These are phyloP conservation scores for Agaricus bisporus DNA, from an alignment of 768 basidiomycete genomes.

Conservation along the genomic window DNA sequence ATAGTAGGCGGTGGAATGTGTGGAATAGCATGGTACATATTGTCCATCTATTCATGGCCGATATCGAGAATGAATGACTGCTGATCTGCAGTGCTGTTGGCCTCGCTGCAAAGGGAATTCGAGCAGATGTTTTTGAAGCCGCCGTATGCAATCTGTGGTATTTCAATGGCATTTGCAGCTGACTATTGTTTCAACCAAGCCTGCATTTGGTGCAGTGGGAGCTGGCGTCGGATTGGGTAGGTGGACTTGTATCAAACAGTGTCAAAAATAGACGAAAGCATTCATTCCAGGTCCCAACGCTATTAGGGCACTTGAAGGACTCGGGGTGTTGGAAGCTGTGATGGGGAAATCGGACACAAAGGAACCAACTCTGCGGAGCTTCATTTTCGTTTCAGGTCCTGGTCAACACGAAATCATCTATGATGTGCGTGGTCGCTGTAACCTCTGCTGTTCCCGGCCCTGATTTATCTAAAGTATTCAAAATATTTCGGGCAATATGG, in stretches of 20 bases:
- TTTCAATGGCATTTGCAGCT: neutral
- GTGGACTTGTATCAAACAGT: neutral
- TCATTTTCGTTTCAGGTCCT: conserved; percentile 36
- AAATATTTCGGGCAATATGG: conserved; percentile 27
- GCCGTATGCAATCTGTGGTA: conserved; percentile 27
- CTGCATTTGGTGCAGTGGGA: conserved; percentile 45
- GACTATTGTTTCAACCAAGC: conserved; percentile 24
- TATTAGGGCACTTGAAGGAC: conserved; percentile 33
- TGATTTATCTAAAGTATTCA: conserved; percentile 24
- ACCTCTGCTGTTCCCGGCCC: too few relatives aligned
- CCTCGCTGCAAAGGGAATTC: conserved; percentile 34
- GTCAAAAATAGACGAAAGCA: neutral
- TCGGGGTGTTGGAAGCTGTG: conserved; percentile 39
- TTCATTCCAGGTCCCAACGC: conserved; percentile 41
- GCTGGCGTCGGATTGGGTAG: conserved; percentile 49
- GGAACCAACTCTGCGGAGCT: conserved; percentile 24
- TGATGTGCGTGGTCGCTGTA: conserved; percentile 26
- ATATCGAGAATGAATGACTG: neutral
- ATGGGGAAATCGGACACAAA: conserved; percentile 30
- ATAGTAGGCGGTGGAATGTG: conserved; percentile 54
- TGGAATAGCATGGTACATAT: conserved; percentile 40
- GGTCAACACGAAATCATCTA: conserved; percentile 37
- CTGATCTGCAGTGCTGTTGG: conserved; percentile 31
- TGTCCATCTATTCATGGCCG: neutral
- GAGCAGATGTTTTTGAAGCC: conserved; percentile 47